phyloP scores from a whole-genome alignment of 352 stramenopile species.

The Globisporangium camurandrum region DNA sequence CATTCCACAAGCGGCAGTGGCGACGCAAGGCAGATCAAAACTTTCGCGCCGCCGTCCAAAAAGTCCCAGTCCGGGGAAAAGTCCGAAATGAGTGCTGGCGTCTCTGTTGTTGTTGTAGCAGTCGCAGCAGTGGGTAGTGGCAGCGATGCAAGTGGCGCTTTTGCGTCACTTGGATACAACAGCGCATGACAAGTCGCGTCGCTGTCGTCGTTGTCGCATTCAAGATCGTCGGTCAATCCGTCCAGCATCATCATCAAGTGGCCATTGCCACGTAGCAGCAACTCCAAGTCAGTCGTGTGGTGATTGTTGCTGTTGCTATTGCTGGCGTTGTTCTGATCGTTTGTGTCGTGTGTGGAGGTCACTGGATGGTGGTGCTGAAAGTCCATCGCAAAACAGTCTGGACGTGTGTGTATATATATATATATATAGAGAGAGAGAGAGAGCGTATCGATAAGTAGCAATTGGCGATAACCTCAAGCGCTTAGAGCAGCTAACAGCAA shows the following conservation, averaged over 20 bases:
- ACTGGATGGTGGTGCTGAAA: constrained; percentile 14
- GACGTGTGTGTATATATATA: neutral
- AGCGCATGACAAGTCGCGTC: too few species aligned
- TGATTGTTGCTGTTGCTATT: neutral
- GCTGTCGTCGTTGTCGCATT: too few species aligned
- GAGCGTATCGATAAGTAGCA: neutral
- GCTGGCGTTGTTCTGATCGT: neutral
- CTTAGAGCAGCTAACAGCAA: too few species aligned
- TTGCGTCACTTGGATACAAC: too few species aligned
- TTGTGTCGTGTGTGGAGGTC: neutral
- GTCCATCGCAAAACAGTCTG: constrained; percentile 54
- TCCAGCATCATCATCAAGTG: too few species aligned
- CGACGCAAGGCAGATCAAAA: constrained; percentile 68
- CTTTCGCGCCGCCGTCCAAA: constrained; percentile 60
- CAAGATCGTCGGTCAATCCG: too few species aligned
- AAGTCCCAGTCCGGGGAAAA: constrained; percentile 86
- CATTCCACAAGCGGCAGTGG: constrained; percentile 25
- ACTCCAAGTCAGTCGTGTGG: too few species aligned
- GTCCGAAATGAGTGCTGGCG: constrained; percentile 57
- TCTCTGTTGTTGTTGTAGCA: constrained; percentile 15
- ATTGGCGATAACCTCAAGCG: too few species aligned
- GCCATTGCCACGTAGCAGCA: too few species aligned
- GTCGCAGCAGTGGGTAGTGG: neutral
- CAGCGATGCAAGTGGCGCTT: too few species aligned
- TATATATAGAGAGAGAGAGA: neutral